phyloP scores from a whole-genome alignment of 2,329 filamentous ascomycete genomes.

The Sporothrix brasiliensis region DNA sequence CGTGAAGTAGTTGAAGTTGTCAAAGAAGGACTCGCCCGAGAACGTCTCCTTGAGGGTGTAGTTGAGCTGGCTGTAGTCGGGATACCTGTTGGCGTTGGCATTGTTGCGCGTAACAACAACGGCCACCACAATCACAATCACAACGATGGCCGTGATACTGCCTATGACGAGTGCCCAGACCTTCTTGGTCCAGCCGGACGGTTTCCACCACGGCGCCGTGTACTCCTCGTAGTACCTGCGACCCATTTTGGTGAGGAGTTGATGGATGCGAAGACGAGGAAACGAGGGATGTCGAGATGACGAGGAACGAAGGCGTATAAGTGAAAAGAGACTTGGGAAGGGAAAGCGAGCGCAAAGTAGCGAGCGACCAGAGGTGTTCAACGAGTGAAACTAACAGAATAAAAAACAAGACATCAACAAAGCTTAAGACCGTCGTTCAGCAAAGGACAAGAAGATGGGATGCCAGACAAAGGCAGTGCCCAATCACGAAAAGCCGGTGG shows the following conservation, averaged over 20 bases:
- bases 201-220: conserved; percentile 43
- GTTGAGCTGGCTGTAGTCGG: conserved; percentile 51
- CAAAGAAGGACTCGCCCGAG: conserved; percentile 55
- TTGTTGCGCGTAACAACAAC: conserved; percentile 47
- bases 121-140: conserved; percentile 53
- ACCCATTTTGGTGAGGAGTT: conserved; percentile 29
- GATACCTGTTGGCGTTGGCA: conserved; percentile 48
- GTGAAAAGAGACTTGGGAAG: neutral
- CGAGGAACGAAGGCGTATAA: no score
- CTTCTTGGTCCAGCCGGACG: conserved; percentile 57
- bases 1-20: conserved; percentile 58
- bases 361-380: conserved; percentile 5
- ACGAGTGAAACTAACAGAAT: neutral
- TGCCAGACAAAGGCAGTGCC: neutral
- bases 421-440: neutral
- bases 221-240: conserved; percentile 31
- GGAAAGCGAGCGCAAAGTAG: conserved; percentile 6
- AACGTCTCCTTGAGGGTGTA: conserved; percentile 56
- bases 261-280: neutral
- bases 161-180: conserved; percentile 52
- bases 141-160: conserved; percentile 47
- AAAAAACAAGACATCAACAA: no score
- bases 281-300: neutral
- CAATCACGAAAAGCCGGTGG: no score
- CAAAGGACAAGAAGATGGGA: neutral